These are phyloP conservation scores for Fusarium palustre DNA, from an alignment of 2,329 filamentous ascomycete species.

Conservation along the genomic window DNA sequence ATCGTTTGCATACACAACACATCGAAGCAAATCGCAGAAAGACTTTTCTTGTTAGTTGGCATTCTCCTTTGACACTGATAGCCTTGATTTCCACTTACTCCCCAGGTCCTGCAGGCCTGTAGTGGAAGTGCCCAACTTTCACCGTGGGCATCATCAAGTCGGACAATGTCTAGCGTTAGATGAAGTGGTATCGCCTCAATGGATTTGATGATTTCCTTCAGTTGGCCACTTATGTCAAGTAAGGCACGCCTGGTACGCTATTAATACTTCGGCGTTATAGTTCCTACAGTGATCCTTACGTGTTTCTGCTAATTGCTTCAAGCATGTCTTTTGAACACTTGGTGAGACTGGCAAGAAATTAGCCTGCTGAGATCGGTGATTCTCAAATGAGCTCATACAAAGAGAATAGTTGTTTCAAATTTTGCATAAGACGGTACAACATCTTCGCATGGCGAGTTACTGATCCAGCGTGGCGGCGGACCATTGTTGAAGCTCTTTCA, in stretches of 20 bases:
- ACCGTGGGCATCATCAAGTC: not conserved
- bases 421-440: not conserved
- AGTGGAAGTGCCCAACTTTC: not conserved
- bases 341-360: no score
- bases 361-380: rapidly evolving
- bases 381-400: not conserved
- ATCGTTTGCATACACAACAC: not conserved
- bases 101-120: not conserved
- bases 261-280: no score
- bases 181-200: not conserved
- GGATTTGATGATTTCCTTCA: not conserved
- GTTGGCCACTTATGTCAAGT: not conserved
- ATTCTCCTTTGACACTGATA: no score
- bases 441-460: not conserved
- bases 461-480: not conserved
- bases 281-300: no score
- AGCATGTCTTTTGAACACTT: not conserved
- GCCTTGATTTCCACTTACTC: not conserved
- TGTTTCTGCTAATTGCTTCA: not conserved
- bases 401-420: not conserved
- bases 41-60: not conserved
- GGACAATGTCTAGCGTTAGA: not conserved
- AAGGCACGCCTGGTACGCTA: not conserved
- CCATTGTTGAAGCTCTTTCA: not conserved
- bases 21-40: not conserved